Base-by-base conservation (phyloP, 768 basidiomycete species). In the Lyophyllum semitale region DNA sequence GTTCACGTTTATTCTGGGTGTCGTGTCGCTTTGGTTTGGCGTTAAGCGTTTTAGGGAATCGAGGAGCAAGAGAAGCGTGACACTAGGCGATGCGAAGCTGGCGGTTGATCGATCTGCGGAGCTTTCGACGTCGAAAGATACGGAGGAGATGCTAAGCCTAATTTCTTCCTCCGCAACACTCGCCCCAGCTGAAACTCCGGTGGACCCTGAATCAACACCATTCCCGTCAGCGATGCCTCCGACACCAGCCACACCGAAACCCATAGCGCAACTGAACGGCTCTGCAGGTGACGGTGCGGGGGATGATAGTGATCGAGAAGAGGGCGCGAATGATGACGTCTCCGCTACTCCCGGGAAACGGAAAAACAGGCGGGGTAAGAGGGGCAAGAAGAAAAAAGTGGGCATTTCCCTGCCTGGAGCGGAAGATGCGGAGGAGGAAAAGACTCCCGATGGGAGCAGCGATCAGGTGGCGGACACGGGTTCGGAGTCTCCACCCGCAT, bases 271-370 rank as follows among this genome's bases (percentile, higher is more conserved):
- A 27, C 8, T 33, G 8, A 61, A 59, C 41, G 58, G 52, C 12
- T 40, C 52, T n/a, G n/a, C 48, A 18, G 32, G 23, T 29, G 46
- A 40, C 17, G 77, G 58, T 37, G 84, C 78, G 47, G 76, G 68
- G 2, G 87, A 84, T n/a, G 86, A 84, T 11, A 82, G 83, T 33
- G 84, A 84, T 53, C 84, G 80, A 61, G 84, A 83, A 43, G 67
- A 60, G 1, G 68, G 64, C 9, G 58, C 59, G 3, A 64, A 59
- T 9, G 73, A 72, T 7, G 70, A 69, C 22, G 62, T 58, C 0
- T 73, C 73, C 1, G 73, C 76, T 4, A 73, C 76, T 0, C 78
- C 80, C 0, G 79, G 73, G 56, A 77, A 77, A 71, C 75, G 75
- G 63, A 79, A 74, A 61, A 69, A 63, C 0, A 68, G 78, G 37